Evolutionary conservation across 176 grass and related monocot genomes (phyloP).

Genomic region (Poa pratensis): DNA sequence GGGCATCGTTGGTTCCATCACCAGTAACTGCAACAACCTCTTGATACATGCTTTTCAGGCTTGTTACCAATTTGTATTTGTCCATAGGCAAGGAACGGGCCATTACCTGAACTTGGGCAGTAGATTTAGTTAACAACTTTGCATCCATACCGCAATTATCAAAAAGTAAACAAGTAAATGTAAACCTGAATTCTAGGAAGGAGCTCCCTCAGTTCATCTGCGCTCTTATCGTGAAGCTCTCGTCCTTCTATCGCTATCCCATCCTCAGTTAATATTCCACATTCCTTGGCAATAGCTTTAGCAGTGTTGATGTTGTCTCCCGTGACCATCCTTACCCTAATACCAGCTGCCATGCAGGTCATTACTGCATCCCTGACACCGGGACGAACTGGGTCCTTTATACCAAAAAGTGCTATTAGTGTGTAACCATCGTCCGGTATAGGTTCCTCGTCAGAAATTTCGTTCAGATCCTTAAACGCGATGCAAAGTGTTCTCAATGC

Average conservation of each 20-base stretch:
- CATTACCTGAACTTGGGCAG: constrained; percentile 62
- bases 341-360: constrained; percentile 81
- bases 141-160: background rate
- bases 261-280: constrained; percentile 88
- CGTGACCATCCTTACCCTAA: constrained; percentile 87
- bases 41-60: constrained; percentile 67
- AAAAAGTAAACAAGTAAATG: constrained; percentile 25
- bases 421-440: constrained; percentile 78
- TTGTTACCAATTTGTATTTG: constrained; percentile 87
- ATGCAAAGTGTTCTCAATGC: constrained; percentile 87
- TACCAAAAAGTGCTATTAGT: constrained; percentile 81
- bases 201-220: constrained; percentile 67
- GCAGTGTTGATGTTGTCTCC: constrained; percentile 95
- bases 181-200: constrained; percentile 85
- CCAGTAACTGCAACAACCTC: constrained; percentile 95
- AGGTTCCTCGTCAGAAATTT: constrained; percentile 49
- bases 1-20: constrained; percentile 97
- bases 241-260: constrained; percentile 89
- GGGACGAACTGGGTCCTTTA: constrained; percentile 89
- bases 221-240: constrained; percentile 64
- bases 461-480: constrained; percentile 73
- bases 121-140: background rate
- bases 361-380: constrained; percentile 80
- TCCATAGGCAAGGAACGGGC: constrained; percentile 87
- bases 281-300: constrained; percentile 93